Base-by-base conservation (phyloP, 495 filamentous ascomycete genomes). In the Pyrenula aspistea region DNA sequence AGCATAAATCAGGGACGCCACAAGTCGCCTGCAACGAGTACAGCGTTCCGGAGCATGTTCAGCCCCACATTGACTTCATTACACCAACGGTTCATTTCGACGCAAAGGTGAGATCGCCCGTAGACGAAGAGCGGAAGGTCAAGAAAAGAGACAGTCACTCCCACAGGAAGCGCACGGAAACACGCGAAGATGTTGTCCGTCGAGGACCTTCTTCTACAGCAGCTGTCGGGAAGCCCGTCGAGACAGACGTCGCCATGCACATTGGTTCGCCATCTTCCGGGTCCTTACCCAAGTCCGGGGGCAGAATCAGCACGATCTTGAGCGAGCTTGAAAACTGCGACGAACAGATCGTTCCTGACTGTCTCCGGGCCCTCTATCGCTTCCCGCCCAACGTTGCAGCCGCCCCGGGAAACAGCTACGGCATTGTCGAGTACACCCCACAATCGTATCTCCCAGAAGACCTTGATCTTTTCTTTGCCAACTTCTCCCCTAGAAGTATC, bases 41-140 rank as follows among this genome's bases (percentile, higher is more conserved):
- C 55, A 73, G 78, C 49, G 66, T 84, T 10, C 81, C 82, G 0
- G 63, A 70, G 10, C 65, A 77, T 22, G 56, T 84, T 22, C 69
- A 69, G 31, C 58, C 63, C 3, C 76, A 84, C 54, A 68, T 84
- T 48, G 82, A 85, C 65, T 83, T 79, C 57, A 77, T 83, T 49
- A 83, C 74, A 0, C 79, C 81, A 0, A 42, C 31, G 15, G 31
- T 42, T 8, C 31, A 42, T 15, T 42, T 42, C 31, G 31, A 42
- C 58, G 54, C 65, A 2, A 62, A 70, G 10, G 72, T 77, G 56
- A 63, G 76, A 22, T 70, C 68, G 24, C 72, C 73, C 10, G 69
- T 71, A 4, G 58, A 61, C 10, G 73, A 78, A 56, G 69, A 70
- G 2, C 75, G 80, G 58, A 65, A 62, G 12, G 70, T 81, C 4